Percentiles rank a stretch among this genome's conserved stretches.
phyloP scores from a whole-genome alignment of 1,139 yeast genomes.

The Candida neerlandica region DNA sequence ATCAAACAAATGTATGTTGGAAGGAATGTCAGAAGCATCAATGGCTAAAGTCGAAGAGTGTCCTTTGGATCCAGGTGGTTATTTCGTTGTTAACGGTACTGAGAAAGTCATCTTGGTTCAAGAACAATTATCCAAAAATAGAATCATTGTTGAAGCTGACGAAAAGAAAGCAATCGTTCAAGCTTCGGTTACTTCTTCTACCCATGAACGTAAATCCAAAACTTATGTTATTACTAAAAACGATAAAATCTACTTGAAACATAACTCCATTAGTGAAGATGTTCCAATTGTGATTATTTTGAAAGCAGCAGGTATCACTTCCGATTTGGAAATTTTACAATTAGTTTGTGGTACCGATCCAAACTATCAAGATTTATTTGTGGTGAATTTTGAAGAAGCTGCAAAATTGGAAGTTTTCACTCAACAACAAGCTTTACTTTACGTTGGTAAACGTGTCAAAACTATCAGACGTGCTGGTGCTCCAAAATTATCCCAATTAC shows the following conservation, averaged over 20 bases:
- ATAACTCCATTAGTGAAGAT: conserved; percentile 93
- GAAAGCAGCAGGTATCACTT: conserved; percentile 93
- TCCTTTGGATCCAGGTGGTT: conserved; percentile 98
- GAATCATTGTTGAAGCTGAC: conserved; percentile 97
- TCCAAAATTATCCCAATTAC: conserved; percentile 76
- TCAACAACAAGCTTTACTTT: conserved; percentile 91
- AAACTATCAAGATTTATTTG: conserved; percentile 86
- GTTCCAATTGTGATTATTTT: conserved; percentile 90
- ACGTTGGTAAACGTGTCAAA: conserved; percentile 87
- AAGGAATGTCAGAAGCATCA: conserved; percentile 72
- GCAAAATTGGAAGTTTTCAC: conserved; percentile 84
- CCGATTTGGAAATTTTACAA: conserved; percentile 92
- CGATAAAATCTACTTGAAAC: conserved; percentile 86
- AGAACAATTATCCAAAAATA: conserved; percentile 93
- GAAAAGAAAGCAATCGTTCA: conserved; percentile 93
- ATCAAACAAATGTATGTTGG: conserved; percentile 85
- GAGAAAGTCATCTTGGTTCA: conserved; percentile 96
- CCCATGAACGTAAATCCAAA: conserved; percentile 96
- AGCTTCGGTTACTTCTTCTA: conserved; percentile 96
- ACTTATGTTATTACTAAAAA: conserved; percentile 94
- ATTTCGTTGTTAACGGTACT: conserved; percentile 95
- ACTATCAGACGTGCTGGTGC: conserved; percentile 86
- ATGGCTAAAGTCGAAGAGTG: conserved; percentile 94
- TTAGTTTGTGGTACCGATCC: conserved; percentile 90
- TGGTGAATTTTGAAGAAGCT: conserved; percentile 92